Evolutionary conservation across 352 stramenopile species (phyloP).

Genomic region (Blastocystis hominis): DNA sequence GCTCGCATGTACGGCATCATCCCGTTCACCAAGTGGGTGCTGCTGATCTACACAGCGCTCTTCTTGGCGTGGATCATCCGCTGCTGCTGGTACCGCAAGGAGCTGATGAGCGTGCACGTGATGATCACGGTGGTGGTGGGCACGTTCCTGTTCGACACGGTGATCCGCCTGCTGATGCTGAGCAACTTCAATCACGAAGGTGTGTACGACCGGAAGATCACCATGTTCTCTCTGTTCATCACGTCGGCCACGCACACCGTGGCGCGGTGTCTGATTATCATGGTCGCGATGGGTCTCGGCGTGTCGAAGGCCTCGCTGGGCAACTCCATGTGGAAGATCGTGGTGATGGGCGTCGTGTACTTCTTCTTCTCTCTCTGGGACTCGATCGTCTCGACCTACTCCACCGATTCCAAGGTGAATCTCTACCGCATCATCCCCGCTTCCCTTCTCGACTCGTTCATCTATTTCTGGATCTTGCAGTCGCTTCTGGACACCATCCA

Average conservation of each 20-base stretch:
- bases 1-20: conserved; percentile 48
- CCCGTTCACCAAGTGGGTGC: conserved; percentile 48
- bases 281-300: conserved; percentile 50
- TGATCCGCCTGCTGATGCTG: conserved; percentile 34
- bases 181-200: conserved; percentile 4
- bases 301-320: conserved; percentile 34
- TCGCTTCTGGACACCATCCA: conserved; percentile 49
- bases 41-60: conserved; percentile 23
- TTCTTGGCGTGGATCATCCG: conserved; percentile 28
- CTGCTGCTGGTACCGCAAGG: conserved; percentile 49
- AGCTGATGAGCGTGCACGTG: conserved; percentile 56
- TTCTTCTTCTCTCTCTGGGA: conserved; percentile 55
- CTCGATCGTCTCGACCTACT: conserved; percentile 25
- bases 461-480: conserved; percentile 58
- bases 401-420: background rate
- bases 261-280: conserved; percentile 22
- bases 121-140: conserved; percentile 55
- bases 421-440: conserved; percentile 45
- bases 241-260: conserved; percentile 33
- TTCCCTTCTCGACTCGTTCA: conserved; percentile 43
- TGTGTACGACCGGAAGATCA: background rate
- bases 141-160: conserved; percentile 25
- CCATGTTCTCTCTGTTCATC: background rate
- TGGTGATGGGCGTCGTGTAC: conserved; percentile 32
- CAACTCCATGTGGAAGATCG: conserved; percentile 29